phyloP scores from a whole-genome alignment of 345 rosid genomes.

The Abelmoschus esculentus region DNA sequence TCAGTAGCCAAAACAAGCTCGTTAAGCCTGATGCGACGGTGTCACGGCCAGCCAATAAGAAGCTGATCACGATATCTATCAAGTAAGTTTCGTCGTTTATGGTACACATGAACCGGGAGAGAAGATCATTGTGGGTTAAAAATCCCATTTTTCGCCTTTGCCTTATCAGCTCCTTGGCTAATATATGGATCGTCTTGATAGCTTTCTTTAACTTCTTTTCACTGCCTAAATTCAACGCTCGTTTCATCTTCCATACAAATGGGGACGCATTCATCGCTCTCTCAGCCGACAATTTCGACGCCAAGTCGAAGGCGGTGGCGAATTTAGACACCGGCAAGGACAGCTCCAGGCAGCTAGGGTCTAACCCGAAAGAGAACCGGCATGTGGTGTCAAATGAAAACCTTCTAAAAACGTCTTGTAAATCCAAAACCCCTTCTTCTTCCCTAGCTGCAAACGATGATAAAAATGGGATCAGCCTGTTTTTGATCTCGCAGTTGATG shows the following conservation, averaged over 20 bases:
- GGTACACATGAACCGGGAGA: constrained; percentile 57
- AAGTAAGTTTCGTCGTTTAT: constrained; percentile 36
- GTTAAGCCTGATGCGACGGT: constrained; percentile 51
- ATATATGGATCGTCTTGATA: constrained; percentile 28
- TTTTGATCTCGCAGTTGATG: constrained; percentile 38
- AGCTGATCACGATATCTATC: constrained; percentile 63
- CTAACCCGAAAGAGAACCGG: constrained; percentile 53
- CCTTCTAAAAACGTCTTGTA: constrained; percentile 55
- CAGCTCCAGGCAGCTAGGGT: constrained; percentile 53
- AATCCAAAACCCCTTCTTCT: constrained; percentile 20
- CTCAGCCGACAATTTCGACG: constrained; percentile 54
- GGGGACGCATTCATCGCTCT: constrained; percentile 51
- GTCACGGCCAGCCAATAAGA: constrained; percentile 56
- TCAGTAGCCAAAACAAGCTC: constrained; percentile 41
- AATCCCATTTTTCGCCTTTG: constrained; percentile 34
- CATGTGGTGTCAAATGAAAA: constrained; percentile 65
- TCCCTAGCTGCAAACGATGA: constrained; percentile 15
- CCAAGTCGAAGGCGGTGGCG: constrained; percentile 49
- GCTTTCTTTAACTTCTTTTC: constrained; percentile 33
- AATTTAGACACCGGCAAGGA: constrained; percentile 49
- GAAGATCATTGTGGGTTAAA: constrained; percentile 37
- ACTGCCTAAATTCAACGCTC: constrained; percentile 48
- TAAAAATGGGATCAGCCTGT: constrained; percentile 42
- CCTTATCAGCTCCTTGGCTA: constrained; percentile 46
- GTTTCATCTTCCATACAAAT: constrained; percentile 52